A percentile compares a stretch with the other conserved stretches of the same genome.
phyloP scores from a whole-genome alignment of 306 rosid genomes.

The Malus orientalis region DNA sequence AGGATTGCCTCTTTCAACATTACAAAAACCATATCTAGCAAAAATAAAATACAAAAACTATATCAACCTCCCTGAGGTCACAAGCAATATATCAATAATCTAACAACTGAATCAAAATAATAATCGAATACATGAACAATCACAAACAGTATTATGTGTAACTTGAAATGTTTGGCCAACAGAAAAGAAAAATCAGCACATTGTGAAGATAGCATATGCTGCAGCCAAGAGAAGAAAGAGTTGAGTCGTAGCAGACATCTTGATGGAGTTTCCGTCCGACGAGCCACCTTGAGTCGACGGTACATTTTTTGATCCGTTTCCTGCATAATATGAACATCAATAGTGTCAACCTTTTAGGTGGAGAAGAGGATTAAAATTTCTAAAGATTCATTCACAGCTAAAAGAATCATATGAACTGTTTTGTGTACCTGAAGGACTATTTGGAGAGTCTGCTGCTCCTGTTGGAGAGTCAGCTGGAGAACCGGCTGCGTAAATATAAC shows the following conservation, averaged over 20 bases:
- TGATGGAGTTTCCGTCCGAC: conserved; percentile 47
- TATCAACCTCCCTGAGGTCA: background rate
- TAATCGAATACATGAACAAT: background rate
- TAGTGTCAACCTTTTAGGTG: background rate
- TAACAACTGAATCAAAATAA: background rate
- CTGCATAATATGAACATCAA: conserved; percentile 19
- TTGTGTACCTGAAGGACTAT: conserved; percentile 49
- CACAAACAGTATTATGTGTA: background rate
- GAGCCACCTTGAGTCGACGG: conserved; percentile 43
- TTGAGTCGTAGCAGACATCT: conserved; percentile 31
- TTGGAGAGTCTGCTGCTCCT: conserved; percentile 48
- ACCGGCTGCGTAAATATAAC: conserved; percentile 23
- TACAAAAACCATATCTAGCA: background rate
- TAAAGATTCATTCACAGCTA: background rate
- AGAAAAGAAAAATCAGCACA: conserved; percentile 23
- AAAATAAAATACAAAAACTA: background rate
- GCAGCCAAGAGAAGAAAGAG: conserved; percentile 41
- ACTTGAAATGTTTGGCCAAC: background rate
- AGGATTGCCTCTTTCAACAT: background rate
- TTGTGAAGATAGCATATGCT: conserved; percentile 30
- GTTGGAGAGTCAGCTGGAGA: conserved; percentile 61
- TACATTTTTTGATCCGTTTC: conserved; percentile 43
- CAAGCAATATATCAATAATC: background rate
- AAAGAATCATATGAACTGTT: background rate
- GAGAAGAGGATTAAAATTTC: background rate